phyloP scores from a whole-genome alignment of 1,284 basidiomycete species.

The Crepidotus sp. region DNA sequence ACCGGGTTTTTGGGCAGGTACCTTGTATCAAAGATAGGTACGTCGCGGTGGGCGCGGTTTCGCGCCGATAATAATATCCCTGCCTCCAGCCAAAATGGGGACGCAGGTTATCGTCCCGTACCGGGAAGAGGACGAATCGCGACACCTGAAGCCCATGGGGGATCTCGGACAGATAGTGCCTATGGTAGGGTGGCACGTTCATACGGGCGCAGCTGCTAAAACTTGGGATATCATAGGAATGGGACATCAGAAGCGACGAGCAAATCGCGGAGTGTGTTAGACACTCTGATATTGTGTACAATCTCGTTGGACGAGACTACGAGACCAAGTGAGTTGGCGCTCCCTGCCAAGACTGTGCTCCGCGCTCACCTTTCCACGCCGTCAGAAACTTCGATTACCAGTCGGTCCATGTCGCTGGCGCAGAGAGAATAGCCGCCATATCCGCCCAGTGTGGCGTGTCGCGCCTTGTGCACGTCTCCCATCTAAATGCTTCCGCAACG shows the following conservation, averaged over 20 bases:
- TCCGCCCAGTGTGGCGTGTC: constrained; percentile 73
- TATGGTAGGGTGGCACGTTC: constrained; percentile 50
- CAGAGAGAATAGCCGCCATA: constrained; percentile 74
- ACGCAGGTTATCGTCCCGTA: constrained; percentile 95
- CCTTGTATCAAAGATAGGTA: constrained; percentile 88
- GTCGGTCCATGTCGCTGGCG: constrained; percentile 75
- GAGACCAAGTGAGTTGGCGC: constrained; percentile 74
- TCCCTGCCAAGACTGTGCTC: constrained; percentile 2
- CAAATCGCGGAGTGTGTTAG: constrained; percentile 92
- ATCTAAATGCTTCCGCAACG: constrained; percentile 80
- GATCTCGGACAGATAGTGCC: constrained; percentile 96
- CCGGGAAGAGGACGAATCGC: constrained; percentile 91
- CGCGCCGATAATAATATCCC: constrained; percentile 9
- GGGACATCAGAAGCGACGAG: constrained; percentile 81
- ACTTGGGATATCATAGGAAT: constrained; percentile 56
- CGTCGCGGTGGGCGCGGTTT: constrained; percentile 10
- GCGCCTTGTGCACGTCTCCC: constrained; percentile 91
- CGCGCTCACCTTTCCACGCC: constrained; percentile 18
- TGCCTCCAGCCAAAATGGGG: constrained; percentile 68
- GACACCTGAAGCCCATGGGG: constrained; percentile 87
- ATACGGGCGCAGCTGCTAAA: constrained; percentile 4
- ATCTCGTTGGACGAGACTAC: constrained; percentile 83
- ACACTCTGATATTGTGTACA: constrained; percentile 97
- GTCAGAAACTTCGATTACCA: constrained; percentile 77
- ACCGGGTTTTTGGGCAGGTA: constrained; percentile 96